These are phyloP conservation scores for Endothia cerciana DNA, from an alignment of 2,329 filamentous ascomycete genomes.

Conservation along the genomic window DNA sequence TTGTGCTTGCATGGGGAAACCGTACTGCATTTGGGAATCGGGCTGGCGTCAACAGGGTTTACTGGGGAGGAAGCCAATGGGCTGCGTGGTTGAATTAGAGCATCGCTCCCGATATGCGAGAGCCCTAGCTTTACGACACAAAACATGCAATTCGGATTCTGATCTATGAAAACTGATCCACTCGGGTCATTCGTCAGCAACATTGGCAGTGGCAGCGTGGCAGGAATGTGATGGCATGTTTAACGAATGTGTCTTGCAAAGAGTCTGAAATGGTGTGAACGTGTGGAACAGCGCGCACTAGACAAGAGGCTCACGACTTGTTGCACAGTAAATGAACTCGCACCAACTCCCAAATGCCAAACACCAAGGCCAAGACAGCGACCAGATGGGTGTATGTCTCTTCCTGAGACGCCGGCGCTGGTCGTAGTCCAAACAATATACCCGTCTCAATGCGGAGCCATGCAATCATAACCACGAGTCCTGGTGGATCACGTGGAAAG, in stretches of 20 bases:
- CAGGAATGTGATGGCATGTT: background rate
- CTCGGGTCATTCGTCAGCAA: background rate
- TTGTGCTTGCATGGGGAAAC: constrained; percentile 32
- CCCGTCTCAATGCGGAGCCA: background rate
- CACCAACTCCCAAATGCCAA: background rate
- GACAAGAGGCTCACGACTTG: constrained; percentile 10
- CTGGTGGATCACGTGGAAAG: background rate
- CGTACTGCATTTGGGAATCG: constrained; percentile 44
- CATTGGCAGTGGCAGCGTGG: background rate
- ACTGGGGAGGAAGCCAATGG: constrained; percentile 26
- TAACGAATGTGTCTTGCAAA: background rate
- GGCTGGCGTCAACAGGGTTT: constrained; percentile 47
- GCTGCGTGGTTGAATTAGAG: constrained; percentile 20
- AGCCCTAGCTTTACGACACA: constrained; percentile 26
- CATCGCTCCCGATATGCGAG: constrained; percentile 19
- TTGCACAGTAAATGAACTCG: background rate
- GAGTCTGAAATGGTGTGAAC: background rate
- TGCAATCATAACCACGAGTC: background rate
- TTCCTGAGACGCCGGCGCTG: constrained; percentile 18
- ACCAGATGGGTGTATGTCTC: constrained; percentile 11
- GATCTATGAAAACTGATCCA: constrained; percentile 7
- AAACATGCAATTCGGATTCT: constrained; percentile 28
- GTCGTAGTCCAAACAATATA: background rate
- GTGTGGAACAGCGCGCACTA: constrained; percentile 2
- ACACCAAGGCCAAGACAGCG: background rate